phyloP scores from a whole-genome alignment of 2,329 filamentous ascomycete genomes.

The Ramularia endophylla region DNA sequence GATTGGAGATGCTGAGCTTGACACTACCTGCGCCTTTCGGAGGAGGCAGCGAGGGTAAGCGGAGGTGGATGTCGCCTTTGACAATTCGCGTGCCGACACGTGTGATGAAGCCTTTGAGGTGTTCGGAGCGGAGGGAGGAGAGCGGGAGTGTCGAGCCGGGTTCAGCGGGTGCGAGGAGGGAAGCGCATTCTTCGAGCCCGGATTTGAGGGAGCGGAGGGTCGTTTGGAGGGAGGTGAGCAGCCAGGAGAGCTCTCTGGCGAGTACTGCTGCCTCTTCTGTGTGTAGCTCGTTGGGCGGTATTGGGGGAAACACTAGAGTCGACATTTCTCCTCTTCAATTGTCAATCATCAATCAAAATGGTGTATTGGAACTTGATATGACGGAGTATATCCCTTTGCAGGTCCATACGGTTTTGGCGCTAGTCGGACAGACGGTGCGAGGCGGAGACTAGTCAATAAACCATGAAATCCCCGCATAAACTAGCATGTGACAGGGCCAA shows the following conservation, averaged over 20 bases:
- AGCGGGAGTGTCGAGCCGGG: slow-evolving; percentile 84
- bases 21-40: slow-evolving; percentile 47
- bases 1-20: slow-evolving; percentile 47
- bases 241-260: slow-evolving; percentile 58
- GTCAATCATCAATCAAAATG: neutral
- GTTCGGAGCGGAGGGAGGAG: slow-evolving; percentile 79
- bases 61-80: slow-evolving; percentile 76
- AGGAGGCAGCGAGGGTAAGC: slow-evolving; percentile 61
- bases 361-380: neutral
- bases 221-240: slow-evolving; percentile 55
- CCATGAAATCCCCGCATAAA: too few relatives aligned
- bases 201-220: slow-evolving; percentile 57
- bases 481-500: too few relatives aligned
- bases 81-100: slow-evolving; percentile 85
- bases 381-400: too few relatives aligned
- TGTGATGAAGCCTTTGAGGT: slow-evolving; percentile 87
- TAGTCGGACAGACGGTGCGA: too few relatives aligned
- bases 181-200: slow-evolving; percentile 82
- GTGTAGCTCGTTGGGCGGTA: slow-evolving; percentile 45
- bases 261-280: slow-evolving; percentile 49
- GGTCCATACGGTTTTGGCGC: too few relatives aligned
- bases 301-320: slow-evolving; percentile 55
- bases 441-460: too few relatives aligned
- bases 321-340: slow-evolving; percentile 43
- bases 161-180: slow-evolving; percentile 76